These are phyloP conservation scores for Colletotrichum eremochloae DNA, from an alignment of 2,329 filamentous ascomycete genomes.

Conservation along the genomic window DNA sequence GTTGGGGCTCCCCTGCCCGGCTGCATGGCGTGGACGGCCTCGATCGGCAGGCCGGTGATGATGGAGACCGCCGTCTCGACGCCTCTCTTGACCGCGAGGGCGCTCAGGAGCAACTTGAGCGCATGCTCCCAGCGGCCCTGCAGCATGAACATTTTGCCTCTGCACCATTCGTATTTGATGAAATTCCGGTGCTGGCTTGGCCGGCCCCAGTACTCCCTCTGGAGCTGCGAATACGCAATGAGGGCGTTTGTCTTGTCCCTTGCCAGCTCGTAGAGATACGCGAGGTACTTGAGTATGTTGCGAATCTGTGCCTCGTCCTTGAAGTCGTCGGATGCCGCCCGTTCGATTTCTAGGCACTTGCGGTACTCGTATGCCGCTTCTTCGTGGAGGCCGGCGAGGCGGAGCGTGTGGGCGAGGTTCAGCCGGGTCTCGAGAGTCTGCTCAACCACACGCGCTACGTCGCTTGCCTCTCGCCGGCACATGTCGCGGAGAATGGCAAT, in stretches of 20 bases:
- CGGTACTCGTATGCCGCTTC: constrained; percentile 42
- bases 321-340: constrained; percentile 31
- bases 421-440: constrained; percentile 37
- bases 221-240: constrained; percentile 41
- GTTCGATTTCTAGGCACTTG: constrained; percentile 42
- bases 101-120: constrained; percentile 38
- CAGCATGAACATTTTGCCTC: constrained; percentile 42
- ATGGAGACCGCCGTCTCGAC: constrained; percentile 30
- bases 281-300: constrained; percentile 41
- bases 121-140: constrained; percentile 40
- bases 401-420: constrained; percentile 40
- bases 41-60: constrained; percentile 29
- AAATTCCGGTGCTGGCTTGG: constrained; percentile 37
- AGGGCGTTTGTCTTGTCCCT: constrained; percentile 32
- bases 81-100: constrained; percentile 34
- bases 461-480: constrained; percentile 37
- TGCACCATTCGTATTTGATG: constrained; percentile 39
- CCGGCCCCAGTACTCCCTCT: constrained; percentile 36
- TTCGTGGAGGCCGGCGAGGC: constrained; percentile 29
- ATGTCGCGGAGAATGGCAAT: constrained; percentile 40
- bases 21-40: constrained; percentile 30
- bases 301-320: constrained; percentile 37
- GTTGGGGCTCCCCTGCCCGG: background rate
- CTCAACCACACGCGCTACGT: constrained; percentile 33
- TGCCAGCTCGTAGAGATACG: constrained; percentile 40